phyloP scores from a whole-genome alignment of 116 monocot genomes.

The Dioscorea cayenensis region DNA sequence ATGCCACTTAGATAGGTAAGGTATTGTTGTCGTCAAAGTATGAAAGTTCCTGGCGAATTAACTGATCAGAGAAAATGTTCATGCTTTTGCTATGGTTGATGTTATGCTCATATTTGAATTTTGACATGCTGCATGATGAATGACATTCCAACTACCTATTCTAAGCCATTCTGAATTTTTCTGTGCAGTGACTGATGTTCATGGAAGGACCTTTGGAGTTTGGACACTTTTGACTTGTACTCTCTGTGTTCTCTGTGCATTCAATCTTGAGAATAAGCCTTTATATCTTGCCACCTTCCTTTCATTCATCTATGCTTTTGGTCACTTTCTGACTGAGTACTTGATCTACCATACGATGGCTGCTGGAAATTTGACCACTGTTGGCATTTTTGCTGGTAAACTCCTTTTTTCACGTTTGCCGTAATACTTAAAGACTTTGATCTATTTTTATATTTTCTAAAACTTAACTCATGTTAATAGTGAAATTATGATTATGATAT shows the following conservation, averaged over 20 bases:
- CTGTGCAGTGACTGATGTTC: conserved; percentile 81
- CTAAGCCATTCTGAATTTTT: background rate
- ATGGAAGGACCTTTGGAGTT: conserved; percentile 88
- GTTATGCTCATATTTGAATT: too few relatives aligned
- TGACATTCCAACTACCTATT: background rate
- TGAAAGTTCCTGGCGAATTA: too few relatives aligned
- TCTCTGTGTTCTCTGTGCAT: conserved; percentile 75
- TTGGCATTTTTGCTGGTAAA: conserved; percentile 80
- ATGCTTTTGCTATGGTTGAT: too few relatives aligned
- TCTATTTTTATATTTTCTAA: background rate
- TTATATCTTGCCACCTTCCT: conserved; percentile 68
- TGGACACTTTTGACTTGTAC: conserved; percentile 89
- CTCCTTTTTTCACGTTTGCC: background rate
- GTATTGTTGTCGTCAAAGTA: too few relatives aligned
- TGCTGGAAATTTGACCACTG: conserved; percentile 64
- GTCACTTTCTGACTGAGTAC: conserved; percentile 79
- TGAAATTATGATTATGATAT: background rate
- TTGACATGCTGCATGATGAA: too few relatives aligned
- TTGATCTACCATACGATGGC: conserved; percentile 74
- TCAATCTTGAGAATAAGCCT: conserved; percentile 87
- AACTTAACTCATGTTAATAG: too few relatives aligned
- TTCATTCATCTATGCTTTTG: conserved; percentile 79
- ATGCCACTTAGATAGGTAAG: too few relatives aligned
- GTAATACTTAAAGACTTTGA: too few relatives aligned
- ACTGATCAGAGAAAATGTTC: too few relatives aligned